Evolutionary conservation across 2,329 filamentous ascomycete genomes (phyloP).

Genomic region (Thielaviopsis euricoi): DNA sequence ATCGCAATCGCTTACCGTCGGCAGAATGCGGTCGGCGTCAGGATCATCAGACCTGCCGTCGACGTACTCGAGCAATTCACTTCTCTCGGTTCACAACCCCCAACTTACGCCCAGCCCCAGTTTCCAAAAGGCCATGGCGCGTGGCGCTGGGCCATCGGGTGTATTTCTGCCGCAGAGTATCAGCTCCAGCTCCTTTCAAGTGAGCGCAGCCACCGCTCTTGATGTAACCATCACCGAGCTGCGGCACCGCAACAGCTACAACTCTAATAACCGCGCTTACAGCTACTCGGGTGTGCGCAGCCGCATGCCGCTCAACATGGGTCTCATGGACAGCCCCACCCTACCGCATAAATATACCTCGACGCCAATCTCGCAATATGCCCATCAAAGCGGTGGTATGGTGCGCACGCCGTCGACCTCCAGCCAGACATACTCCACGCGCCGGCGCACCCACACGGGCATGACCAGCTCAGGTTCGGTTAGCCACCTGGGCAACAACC

Average conservation of each 20-base stretch:
- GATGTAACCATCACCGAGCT: conserved; percentile 33
- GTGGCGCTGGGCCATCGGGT: conserved; percentile 11
- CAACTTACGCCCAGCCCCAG: conserved; percentile 4
- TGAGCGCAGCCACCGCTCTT: conserved; percentile 16
- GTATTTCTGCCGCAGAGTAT: conserved; percentile 10
- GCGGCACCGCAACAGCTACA: conserved; percentile 39
- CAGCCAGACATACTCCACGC: not conserved
- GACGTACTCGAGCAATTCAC: conserved; percentile 3
- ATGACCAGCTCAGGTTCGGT: conserved; percentile 7
- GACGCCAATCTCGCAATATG: not conserved
- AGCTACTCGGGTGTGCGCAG: conserved; percentile 10
- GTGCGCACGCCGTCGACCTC: not conserved
- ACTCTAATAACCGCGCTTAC: conserved; percentile 26
- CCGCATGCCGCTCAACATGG: not conserved
- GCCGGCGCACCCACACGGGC: conserved; percentile 6
- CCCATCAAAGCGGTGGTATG: not conserved
- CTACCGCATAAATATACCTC: conserved; percentile 9
- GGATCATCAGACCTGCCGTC: not conserved
- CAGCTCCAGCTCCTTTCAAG: conserved; percentile 5
- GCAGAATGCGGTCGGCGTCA: not conserved
- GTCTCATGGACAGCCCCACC: conserved; percentile 22
- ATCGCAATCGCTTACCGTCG: not conserved
- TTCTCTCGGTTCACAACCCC: not conserved
- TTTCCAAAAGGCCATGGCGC: conserved; percentile 10
- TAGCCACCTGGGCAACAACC: not conserved